Conservation (phyloP, 129 eudicot species). For the Lactuca saligna region DNA sequence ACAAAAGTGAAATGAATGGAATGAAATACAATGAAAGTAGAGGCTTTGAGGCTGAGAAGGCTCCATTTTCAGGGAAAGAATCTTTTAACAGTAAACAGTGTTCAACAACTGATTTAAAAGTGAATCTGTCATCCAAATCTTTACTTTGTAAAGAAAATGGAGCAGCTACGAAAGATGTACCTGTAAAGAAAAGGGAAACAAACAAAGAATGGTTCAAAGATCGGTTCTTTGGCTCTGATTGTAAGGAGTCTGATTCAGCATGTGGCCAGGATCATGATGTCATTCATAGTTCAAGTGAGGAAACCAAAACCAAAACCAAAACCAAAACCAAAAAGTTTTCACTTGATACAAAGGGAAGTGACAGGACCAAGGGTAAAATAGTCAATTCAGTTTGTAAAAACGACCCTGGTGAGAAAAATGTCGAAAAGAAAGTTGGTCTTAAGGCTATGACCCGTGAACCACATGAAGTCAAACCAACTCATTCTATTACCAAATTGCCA, state of each 20-base stretch:
- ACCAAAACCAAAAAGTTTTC: conserved; percentile 37
- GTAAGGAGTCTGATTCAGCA: conserved; percentile 41
- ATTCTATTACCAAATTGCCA: conserved; percentile 17
- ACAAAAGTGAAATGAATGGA: conserved; percentile 24
- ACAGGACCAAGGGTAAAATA: conserved; percentile 30
- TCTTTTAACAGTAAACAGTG: conserved; percentile 25
- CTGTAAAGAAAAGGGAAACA: conserved; percentile 43
- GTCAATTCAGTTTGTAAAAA: conserved; percentile 32
- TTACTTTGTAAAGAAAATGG: conserved; percentile 31
- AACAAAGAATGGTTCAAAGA: conserved; percentile 38
- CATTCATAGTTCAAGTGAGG: conserved; percentile 24
- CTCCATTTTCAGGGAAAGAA: conserved; percentile 21
- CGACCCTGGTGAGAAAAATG: conserved; percentile 35
- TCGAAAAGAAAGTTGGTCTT: conserved; percentile 32
- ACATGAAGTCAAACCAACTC: conserved; percentile 20
- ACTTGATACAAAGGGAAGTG: conserved; percentile 34
- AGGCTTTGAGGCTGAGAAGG: conserved; percentile 23
- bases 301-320: conserved; percentile 28
- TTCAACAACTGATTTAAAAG: conserved; percentile 33
- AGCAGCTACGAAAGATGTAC: conserved; percentile 39
- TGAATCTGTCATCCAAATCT: conserved; percentile 28
- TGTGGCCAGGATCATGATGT: conserved; percentile 36
- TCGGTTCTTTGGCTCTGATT: conserved; percentile 25
- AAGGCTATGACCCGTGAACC: conserved; percentile 23
- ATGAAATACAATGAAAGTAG: conserved; percentile 22